phyloP scores from a whole-genome alignment of 139 green algal species.

The Auxenochlorella pyrenoidosa region DNA sequence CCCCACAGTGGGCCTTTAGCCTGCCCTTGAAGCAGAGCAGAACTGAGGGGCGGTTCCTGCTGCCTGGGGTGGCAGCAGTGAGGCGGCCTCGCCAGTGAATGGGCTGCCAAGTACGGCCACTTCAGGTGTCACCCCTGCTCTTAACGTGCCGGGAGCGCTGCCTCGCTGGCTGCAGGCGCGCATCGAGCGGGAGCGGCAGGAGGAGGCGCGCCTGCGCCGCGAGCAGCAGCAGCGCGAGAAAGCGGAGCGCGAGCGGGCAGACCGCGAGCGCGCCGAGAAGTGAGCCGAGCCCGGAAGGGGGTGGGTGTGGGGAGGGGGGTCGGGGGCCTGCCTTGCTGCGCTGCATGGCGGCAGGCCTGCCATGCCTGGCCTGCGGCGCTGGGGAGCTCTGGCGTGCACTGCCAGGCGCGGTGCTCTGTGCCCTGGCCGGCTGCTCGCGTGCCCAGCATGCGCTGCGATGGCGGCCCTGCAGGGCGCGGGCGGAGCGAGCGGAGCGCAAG shows the following conservation, averaged over 20 bases:
- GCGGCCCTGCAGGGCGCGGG: conserved; percentile 24
- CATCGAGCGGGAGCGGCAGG: conserved; percentile 47
- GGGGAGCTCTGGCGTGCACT: neutral
- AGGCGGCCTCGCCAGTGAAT: too few species aligned
- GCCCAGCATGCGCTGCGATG: too few species aligned
- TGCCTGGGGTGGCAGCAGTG: too few species aligned
- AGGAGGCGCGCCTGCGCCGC: conserved; percentile 32
- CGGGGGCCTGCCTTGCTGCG: too few species aligned
- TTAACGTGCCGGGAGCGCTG: too few species aligned
- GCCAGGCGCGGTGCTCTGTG: neutral
- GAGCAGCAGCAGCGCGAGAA: conserved; percentile 53
- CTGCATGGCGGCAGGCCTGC: neutral
- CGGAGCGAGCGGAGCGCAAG: conserved; percentile 47
- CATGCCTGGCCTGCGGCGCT: neutral
- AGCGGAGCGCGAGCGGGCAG: conserved; percentile 50
- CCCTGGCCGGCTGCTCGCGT: neutral
- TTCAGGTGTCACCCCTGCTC: too few species aligned
- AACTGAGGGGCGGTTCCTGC: too few species aligned
- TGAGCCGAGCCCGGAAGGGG: neutral
- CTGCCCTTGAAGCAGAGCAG: too few species aligned
- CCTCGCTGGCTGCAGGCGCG: conserved; percentile 22
- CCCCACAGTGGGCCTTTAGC: too few species aligned
- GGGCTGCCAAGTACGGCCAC: too few species aligned
- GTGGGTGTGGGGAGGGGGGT: too few species aligned
- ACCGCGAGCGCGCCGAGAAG: conserved; percentile 52